Percentiles rank a stretch among this genome's conserved stretches.
phyloP scores from a whole-genome alignment of 805 yeast genomes.

The Wickerhamiella australiensis region DNA sequence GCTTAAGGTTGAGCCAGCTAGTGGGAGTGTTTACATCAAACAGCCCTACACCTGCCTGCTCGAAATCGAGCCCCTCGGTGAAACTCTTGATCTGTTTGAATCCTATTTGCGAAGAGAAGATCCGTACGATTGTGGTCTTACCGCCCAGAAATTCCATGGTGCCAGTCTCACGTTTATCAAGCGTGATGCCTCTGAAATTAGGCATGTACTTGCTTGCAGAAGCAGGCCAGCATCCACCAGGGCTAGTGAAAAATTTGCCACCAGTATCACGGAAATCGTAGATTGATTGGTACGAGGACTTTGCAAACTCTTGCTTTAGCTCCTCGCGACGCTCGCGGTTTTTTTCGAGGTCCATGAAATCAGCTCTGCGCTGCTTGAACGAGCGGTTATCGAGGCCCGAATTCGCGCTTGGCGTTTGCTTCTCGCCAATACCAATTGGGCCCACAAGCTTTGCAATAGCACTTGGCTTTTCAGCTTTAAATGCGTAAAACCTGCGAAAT shows the following conservation, averaged over 20 bases:
- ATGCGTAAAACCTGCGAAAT: slow-evolving; percentile 8
- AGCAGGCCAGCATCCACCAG: slow-evolving; percentile 60
- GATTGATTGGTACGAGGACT: slow-evolving; percentile 56
- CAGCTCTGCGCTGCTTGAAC: slow-evolving; percentile 33
- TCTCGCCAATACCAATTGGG: slow-evolving; percentile 37
- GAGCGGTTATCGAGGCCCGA: slow-evolving; percentile 33
- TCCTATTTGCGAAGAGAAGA: slow-evolving; percentile 60
- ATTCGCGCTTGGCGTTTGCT: slow-evolving; percentile 33
- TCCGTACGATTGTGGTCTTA: slow-evolving; percentile 50
- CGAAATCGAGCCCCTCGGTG: slow-evolving; percentile 37
- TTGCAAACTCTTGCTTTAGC: slow-evolving; percentile 49
- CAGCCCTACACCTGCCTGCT: slow-evolving; percentile 42
- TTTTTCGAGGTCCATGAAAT: slow-evolving; percentile 39
- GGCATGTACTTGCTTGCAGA: slow-evolving; percentile 76
- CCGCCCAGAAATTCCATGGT: slow-evolving; percentile 35
- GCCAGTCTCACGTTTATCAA: slow-evolving; percentile 28
- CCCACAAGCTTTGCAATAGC: slow-evolving; percentile 26
- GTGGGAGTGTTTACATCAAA: slow-evolving; percentile 71
- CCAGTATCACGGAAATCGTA: slow-evolving; percentile 55
- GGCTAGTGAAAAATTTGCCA: slow-evolving; percentile 78
- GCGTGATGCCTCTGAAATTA: slow-evolving; percentile 49
- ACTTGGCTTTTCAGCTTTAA: slow-evolving; percentile 21
- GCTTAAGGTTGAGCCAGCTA: slow-evolving; percentile 51
- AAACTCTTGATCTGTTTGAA: slow-evolving; percentile 52
- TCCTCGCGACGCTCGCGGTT: slow-evolving; percentile 38